A percentile compares a stretch with the other conserved stretches of the same genome.
Evolutionary conservation across 176 grass and related monocot species (phyloP).

Genomic region (Phyllostachys edulis): DNA sequence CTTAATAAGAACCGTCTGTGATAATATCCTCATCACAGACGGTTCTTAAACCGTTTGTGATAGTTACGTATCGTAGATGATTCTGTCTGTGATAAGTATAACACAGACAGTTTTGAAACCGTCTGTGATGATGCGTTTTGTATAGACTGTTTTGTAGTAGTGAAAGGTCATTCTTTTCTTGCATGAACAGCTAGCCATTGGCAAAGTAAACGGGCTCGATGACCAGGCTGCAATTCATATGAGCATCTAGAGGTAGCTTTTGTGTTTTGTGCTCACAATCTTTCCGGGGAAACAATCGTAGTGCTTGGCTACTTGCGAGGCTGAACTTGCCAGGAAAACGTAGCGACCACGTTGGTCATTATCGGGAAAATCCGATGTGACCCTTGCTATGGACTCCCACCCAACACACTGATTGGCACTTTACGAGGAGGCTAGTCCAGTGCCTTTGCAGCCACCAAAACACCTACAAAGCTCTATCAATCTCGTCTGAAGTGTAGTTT

Average conservation of each 20-base stretch:
- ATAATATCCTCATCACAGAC: too few relatives aligned
- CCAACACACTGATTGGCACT: conserved; percentile 27
- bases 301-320: not conserved
- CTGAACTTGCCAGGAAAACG: conserved; percentile 46
- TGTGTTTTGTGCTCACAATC: not conserved
- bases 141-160: too few relatives aligned
- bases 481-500: not conserved
- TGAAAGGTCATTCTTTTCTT: not conserved
- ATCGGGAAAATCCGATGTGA: conserved; percentile 14
- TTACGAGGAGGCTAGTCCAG: not conserved
- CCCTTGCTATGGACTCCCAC: conserved; percentile 23
- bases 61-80: too few relatives aligned
- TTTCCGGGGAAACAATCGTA: not conserved
- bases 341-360: conserved; percentile 24
- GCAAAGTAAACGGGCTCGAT: too few relatives aligned
- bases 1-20: too few relatives aligned
- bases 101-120: too few relatives aligned
- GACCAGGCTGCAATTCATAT: not conserved
- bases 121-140: too few relatives aligned
- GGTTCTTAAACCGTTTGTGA: too few relatives aligned
- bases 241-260: not conserved
- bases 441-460: conserved; percentile 43
- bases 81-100: too few relatives aligned
- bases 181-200: not conserved
- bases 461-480: not conserved